These are phyloP conservation scores for Tetraselmis striata DNA, from an alignment of 139 green algal species.

Conservation along the genomic window DNA sequence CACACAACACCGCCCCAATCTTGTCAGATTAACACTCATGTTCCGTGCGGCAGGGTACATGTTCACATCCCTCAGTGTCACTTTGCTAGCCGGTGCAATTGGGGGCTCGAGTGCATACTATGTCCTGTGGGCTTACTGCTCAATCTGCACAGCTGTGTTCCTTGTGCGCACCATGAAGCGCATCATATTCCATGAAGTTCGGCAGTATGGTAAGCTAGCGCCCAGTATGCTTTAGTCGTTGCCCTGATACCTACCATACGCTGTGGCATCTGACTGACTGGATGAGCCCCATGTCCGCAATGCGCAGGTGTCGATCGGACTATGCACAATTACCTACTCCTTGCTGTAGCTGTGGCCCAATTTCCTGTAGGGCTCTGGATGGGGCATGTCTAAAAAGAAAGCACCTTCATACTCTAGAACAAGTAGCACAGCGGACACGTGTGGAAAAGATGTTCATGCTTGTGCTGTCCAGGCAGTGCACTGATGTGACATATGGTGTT, in stretches of 20 bases:
- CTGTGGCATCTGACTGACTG: neutral
- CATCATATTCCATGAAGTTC: conserved; percentile 73
- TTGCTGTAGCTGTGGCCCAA: conserved; percentile 71
- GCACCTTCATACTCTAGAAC: too few species aligned
- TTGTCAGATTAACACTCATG: too few species aligned
- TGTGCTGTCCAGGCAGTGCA: too few species aligned
- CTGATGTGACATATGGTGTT: too few species aligned
- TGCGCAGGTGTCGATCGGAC: conserved; percentile 58
- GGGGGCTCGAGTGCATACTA: conserved; percentile 42
- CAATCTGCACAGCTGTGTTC: conserved; percentile 75
- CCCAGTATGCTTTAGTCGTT: neutral
- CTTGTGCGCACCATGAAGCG: conserved; percentile 91
- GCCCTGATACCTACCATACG: neutral
- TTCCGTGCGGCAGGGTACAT: neutral
- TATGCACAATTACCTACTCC: conserved; percentile 79
- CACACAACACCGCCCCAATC: too few species aligned
- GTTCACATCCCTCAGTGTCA: neutral
- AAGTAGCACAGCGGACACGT: too few species aligned
- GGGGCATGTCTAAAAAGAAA: conserved; percentile 1
- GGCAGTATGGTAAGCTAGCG: conserved; percentile 46
- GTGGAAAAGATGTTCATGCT: too few species aligned
- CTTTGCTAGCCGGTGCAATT: neutral
- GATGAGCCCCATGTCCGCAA: neutral
- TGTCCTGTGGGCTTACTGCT: conserved; percentile 61
- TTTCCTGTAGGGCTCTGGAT: conserved; percentile 72